These are phyloP conservation scores for Sporothrix euskadiensis DNA, from an alignment of 2,329 filamentous ascomycete genomes.

Conservation along the genomic window DNA sequence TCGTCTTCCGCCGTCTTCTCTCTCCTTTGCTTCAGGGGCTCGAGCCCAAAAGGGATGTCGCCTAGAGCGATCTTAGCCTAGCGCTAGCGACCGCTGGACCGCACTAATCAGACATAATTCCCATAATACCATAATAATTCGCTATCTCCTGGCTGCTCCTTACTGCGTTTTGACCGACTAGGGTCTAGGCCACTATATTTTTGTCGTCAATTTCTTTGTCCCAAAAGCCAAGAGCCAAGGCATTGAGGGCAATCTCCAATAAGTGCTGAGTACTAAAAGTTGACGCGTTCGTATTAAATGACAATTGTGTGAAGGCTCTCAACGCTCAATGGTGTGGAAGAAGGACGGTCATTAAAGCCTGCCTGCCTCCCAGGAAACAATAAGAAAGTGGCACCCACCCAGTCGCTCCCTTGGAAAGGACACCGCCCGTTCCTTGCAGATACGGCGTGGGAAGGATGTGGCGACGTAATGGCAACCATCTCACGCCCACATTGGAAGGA, in stretches of 20 bases:
- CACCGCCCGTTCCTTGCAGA: background rate
- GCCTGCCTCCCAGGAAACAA: background rate
- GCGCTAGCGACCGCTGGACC: slow-evolving; percentile 13
- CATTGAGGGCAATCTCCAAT: background rate
- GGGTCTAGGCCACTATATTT: background rate
- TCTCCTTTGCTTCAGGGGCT: background rate
- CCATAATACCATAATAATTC: background rate
- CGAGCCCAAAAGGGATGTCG: slow-evolving; percentile 15
- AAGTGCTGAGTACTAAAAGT: background rate
- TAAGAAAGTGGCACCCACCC: no score
- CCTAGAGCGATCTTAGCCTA: slow-evolving; percentile 7
- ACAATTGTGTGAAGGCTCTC: background rate
- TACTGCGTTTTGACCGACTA: background rate
- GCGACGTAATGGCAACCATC: slow-evolving; percentile 2
- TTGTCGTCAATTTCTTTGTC: background rate
- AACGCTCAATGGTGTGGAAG: background rate
- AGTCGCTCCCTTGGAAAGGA: background rate
- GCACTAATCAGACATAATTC: background rate
- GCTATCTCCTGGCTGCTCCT: slow-evolving; percentile 13
- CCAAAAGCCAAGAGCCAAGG: background rate
- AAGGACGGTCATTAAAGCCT: background rate
- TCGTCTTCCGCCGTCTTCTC: background rate
- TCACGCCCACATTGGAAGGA: background rate
- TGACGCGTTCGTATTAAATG: background rate
- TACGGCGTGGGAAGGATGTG: slow-evolving; percentile 1